Evolutionary conservation across 176 grass and related monocot genomes (phyloP).

Genomic region (Elaeis guineensis): DNA sequence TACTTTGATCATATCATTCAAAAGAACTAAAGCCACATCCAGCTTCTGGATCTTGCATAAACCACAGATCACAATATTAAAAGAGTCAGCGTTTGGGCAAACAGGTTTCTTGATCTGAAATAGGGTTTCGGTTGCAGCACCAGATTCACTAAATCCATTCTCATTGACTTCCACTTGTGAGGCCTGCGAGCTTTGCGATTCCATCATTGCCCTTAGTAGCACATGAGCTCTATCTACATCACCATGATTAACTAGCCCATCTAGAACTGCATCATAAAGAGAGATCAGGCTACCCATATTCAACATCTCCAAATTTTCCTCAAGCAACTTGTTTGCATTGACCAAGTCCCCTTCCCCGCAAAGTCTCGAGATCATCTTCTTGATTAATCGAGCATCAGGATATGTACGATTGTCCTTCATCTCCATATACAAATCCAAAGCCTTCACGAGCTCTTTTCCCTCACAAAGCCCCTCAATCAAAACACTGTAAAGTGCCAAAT

Average conservation of each 20-base stretch:
- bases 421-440: conserved; percentile 35
- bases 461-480: conserved; percentile 63
- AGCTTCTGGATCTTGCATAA: conserved; percentile 65
- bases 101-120: conserved; percentile 33
- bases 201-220: conserved; percentile 38
- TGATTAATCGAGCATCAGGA: conserved; percentile 44
- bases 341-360: conserved; percentile 32
- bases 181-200: not conserved
- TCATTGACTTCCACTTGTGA: not conserved
- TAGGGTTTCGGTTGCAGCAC: conserved; percentile 9
- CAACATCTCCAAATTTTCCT: conserved; percentile 32
- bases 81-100: conserved; percentile 68
- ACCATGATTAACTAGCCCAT: conserved; percentile 47
- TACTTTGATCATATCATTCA: conserved; percentile 49
- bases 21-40: conserved; percentile 62
- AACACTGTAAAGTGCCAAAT: conserved; percentile 52
- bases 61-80: conserved; percentile 63
- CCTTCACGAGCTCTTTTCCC: conserved; percentile 28
- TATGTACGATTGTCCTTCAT: conserved; percentile 55
- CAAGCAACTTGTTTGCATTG: conserved; percentile 29
- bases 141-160: conserved; percentile 12
- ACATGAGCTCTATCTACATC: conserved; percentile 46
- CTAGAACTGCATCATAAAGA: conserved; percentile 58
- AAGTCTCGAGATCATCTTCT: conserved; percentile 39
- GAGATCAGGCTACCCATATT: conserved; percentile 19